Evolutionary conservation across 805 yeast species (phyloP).

Genomic region (Hanseniaspora lachancei): DNA sequence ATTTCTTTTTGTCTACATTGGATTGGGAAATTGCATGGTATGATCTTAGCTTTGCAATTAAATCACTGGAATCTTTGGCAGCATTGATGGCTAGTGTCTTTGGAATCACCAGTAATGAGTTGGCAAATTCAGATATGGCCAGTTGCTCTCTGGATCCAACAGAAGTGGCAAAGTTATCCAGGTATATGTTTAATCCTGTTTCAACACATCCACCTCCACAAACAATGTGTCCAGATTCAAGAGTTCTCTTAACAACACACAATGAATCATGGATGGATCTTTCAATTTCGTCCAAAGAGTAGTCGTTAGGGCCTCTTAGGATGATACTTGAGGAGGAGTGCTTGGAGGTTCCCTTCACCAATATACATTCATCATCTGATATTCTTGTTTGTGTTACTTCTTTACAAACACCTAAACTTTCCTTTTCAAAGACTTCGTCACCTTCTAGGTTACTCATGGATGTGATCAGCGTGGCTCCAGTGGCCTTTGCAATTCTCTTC

Average conservation of each 20-base stretch:
- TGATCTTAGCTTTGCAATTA: constrained; percentile 88
- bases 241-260: constrained; percentile 86
- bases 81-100: constrained; percentile 95
- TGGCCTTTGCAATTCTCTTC: constrained; percentile 92
- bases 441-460: constrained; percentile 91
- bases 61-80: constrained; percentile 90
- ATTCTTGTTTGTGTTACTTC: constrained; percentile 81
- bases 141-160: constrained; percentile 95
- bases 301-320: constrained; percentile 91
- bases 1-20: constrained; percentile 70
- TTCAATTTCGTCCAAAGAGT: constrained; percentile 95
- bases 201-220: constrained; percentile 99
- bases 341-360: constrained; percentile 76
- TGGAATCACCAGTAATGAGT: constrained; percentile 79
- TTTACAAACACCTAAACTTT: constrained; percentile 78
- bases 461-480: constrained; percentile 84
- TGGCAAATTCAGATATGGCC: constrained; percentile 95
- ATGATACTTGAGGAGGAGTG: constrained; percentile 86
- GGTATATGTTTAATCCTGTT: constrained; percentile 81
- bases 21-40: constrained; percentile 91
- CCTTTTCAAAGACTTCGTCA: constrained; percentile 78
- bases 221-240: constrained; percentile 86
- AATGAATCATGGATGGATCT: constrained; percentile 90
- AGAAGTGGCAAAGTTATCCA: constrained; percentile 95
- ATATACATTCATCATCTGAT: constrained; percentile 93